Percentiles rank a stretch among this genome's conserved stretches.
Evolutionary conservation across 495 filamentous ascomycete genomes (phyloP).

Genomic region (Penicillium egyptiacum): DNA sequence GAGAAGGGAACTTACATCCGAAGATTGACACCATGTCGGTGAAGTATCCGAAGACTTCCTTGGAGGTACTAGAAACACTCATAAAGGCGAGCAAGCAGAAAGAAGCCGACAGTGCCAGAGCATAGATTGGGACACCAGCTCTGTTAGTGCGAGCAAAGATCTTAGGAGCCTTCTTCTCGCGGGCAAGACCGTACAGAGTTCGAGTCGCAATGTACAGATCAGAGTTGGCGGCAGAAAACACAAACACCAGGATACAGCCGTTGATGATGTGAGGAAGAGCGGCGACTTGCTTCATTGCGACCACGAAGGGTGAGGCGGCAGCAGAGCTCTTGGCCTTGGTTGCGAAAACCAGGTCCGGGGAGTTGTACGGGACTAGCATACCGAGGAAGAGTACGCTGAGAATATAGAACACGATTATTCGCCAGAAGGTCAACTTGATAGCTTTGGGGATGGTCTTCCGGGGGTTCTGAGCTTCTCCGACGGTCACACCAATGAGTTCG

Average conservation of each 20-base stretch:
- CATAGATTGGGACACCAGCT: constrained; percentile 66
- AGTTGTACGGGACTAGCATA: constrained; percentile 49
- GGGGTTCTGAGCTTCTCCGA: constrained; percentile 65
- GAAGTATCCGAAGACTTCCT: constrained; percentile 71
- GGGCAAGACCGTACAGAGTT: constrained; percentile 69
- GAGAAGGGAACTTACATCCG: constrained; percentile 41
- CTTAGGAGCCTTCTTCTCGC: constrained; percentile 63
- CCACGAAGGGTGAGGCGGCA: constrained; percentile 52
- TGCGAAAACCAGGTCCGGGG: constrained; percentile 47
- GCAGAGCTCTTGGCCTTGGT: constrained; percentile 2
- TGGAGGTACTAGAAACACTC: constrained; percentile 60
- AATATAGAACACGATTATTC: constrained; percentile 69
- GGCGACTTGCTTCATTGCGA: constrained; percentile 47
- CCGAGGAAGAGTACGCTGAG: constrained; percentile 43
- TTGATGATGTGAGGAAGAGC: constrained; percentile 51
- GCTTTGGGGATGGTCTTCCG: constrained; percentile 68
- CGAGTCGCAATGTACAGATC: constrained; percentile 67
- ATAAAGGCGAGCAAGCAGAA: constrained; percentile 67
- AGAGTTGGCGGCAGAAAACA: constrained; percentile 67
- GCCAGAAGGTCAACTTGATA: constrained; percentile 69
- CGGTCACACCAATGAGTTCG: constrained; percentile 65
- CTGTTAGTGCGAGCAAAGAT: constrained; percentile 63
- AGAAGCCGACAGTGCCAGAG: constrained; percentile 54
- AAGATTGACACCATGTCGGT: constrained; percentile 74
- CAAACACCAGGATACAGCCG: constrained; percentile 63